Percentiles rank a stretch among this genome's conserved stretches.
These are phyloP conservation scores for Phoenix dactylifera DNA, from an alignment of 176 grass and related monocot species.

Conservation along the genomic window DNA sequence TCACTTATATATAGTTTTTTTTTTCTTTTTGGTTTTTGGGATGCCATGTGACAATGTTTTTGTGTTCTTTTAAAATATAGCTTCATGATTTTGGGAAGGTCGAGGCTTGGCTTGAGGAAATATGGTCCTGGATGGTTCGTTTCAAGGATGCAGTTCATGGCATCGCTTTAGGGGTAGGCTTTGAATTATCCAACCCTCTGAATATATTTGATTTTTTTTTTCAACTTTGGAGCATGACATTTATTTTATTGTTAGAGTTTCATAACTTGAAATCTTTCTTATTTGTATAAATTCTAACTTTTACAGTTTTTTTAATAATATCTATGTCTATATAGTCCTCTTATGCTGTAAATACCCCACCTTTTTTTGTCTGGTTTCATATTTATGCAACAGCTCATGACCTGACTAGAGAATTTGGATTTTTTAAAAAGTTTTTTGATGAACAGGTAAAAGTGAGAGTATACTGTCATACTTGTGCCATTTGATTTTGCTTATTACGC, in stretches of 20 bases:
- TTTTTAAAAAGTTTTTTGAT: too few species aligned
- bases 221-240: background rate
- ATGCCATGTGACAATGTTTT: constrained; percentile 11
- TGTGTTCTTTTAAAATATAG: constrained; percentile 38
- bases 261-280: too few species aligned
- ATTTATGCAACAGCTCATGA: too few species aligned
- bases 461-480: too few species aligned
- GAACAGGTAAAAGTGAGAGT: too few species aligned
- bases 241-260: constrained; percentile 14
- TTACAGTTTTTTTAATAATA: too few species aligned
- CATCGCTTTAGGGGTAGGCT: constrained; percentile 57
- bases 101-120: constrained; percentile 84
- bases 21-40: background rate
- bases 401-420: too few species aligned
- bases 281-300: too few species aligned
- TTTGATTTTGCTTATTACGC: too few species aligned
- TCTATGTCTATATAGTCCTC: too few species aligned
- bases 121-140: constrained; percentile 76
- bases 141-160: constrained; percentile 66
- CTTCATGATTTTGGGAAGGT: constrained; percentile 58
- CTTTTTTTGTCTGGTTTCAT: too few species aligned
- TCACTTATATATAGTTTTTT: background rate
- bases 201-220: background rate
- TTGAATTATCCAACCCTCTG: background rate
- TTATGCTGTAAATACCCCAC: too few species aligned